phyloP scores from a whole-genome alignment of 331 rosid genomes.

The Quercus tomentella region DNA sequence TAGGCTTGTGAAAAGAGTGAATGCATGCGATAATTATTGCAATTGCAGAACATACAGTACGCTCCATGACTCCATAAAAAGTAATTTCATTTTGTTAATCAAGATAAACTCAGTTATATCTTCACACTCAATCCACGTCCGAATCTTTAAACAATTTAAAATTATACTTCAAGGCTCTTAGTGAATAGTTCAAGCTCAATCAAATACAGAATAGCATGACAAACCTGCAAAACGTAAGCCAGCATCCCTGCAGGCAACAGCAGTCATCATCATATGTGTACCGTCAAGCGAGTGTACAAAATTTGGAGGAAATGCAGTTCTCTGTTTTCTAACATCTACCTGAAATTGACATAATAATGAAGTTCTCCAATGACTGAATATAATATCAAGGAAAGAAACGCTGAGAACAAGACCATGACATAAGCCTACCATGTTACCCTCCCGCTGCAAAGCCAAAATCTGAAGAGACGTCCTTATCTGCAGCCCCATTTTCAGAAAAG shows the following conservation, averaged over 20 bases:
- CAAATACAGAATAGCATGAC: neutral
- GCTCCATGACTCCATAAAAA: neutral
- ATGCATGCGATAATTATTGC: neutral
- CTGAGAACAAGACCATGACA: neutral
- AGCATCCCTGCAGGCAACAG: conserved; percentile 78
- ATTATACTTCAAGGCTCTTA: neutral
- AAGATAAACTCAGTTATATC: neutral
- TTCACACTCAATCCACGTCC: neutral
- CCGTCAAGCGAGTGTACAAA: conserved; percentile 82
- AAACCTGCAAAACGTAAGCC: conserved; percentile 86
- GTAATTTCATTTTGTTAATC: neutral
- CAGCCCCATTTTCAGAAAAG: conserved; percentile 26
- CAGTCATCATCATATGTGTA: conserved; percentile 91
- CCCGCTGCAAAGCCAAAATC: conserved; percentile 73
- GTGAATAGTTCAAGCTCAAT: neutral
- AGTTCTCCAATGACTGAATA: neutral
- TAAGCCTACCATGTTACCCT: conserved; percentile 52
- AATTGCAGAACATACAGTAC: neutral
- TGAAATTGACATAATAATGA: conserved; percentile 19
- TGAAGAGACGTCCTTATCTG: conserved; percentile 81
- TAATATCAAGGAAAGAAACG: neutral
- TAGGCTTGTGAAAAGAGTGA: too few species aligned
- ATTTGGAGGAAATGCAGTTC: conserved; percentile 88
- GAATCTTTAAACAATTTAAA: neutral
- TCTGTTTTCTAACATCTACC: conserved; percentile 73